Evolutionary conservation across 352 stramenopile genomes (phyloP).

Genomic region (Globisporangium polare): DNA sequence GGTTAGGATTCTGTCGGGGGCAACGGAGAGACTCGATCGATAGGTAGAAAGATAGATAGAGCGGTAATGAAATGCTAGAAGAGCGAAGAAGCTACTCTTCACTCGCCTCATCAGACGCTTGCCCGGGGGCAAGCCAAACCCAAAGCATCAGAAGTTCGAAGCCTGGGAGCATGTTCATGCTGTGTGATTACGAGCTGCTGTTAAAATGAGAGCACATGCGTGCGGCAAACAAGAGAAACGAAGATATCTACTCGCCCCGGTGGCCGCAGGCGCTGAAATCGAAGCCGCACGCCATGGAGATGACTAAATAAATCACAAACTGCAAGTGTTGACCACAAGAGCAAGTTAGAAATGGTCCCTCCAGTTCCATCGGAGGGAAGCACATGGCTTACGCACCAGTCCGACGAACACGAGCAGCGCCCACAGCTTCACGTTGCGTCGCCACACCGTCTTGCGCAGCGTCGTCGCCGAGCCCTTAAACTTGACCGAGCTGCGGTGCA

Average conservation of each 20-base stretch:
- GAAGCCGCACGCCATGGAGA: slow-evolving; percentile 86
- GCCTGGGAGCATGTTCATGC: not conserved
- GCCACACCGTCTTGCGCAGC: slow-evolving; percentile 87
- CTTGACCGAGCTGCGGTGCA: slow-evolving; percentile 96
- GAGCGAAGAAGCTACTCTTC: not conserved
- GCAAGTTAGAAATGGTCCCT: not conserved
- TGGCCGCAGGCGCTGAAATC: slow-evolving; percentile 78
- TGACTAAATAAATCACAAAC: slow-evolving; percentile 84
- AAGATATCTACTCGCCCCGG: slow-evolving; percentile 29
- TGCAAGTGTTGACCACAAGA: slow-evolving; percentile 8
- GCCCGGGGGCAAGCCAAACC: not conserved
- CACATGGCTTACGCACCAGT: slow-evolving; percentile 30
- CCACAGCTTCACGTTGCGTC: slow-evolving; percentile 88
- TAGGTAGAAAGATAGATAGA: not conserved
- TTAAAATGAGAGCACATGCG: not conserved
- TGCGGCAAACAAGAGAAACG: not conserved
- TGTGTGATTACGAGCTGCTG: not conserved
- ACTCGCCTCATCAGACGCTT: not conserved
- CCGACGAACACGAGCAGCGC: slow-evolving; percentile 68
- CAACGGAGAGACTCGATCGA: not conserved
- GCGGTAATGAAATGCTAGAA: slow-evolving; percentile 2
- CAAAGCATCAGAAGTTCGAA: not conserved
- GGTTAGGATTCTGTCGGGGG: not conserved
- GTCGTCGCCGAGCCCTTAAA: slow-evolving; percentile 92
- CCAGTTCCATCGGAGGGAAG: not conserved